Base-by-base conservation (phyloP, 2,329 filamentous ascomycete genomes). In the Beauveria caledonica region DNA sequence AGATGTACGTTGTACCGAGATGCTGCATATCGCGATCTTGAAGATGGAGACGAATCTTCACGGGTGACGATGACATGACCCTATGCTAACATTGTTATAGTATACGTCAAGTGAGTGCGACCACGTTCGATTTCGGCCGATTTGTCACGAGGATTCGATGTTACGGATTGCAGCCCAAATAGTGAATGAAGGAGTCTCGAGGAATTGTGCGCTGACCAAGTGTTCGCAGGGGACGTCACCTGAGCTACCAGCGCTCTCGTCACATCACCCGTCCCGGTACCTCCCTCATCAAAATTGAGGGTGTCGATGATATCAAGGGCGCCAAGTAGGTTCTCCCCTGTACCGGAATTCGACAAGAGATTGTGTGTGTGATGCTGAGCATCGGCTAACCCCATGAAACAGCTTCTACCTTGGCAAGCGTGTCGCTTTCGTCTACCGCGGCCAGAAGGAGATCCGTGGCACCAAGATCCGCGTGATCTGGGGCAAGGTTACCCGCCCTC, bases 401-500 rank as follows among this genome's bases (percentile, higher is more conserved):
- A 84, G 82, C 81, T 97, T 97, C 89, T 99, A 99, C 84, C 84
- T 91, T 69, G 94, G 94, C 82, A 99, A 99, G 89, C 92, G 92
- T 83, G 87, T 97, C 77, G 94, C 94, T 77, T 99, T 92, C 80
- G 92, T 99, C 80, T 99, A 97, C 86, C 91, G 92, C 76, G 93
- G 88, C 72, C 87, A 90, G 80, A 92, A 87, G 81, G 91, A 96
- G 84, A 85, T 96, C 75, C 90, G 93, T 74, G 94, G 94, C 77
- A 93, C 92, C 78, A 97, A 97, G 88, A 95, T 97, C 82, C 87
- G 93, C 76, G 89, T 97, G 72, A 97, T 97, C 84, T 97, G 92
- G 92, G 93, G 93, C 84, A 97, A 96, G 85, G 88, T 97, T 77
- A 96, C 91, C 77, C 85, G 92, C 76, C 88, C 92, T 77, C 93